Percentiles rank a stretch among this genome's conserved stretches.
These are phyloP conservation scores for Paecilomyces fulvus DNA, from an alignment of 2,329 filamentous ascomycete species.

Conservation along the genomic window DNA sequence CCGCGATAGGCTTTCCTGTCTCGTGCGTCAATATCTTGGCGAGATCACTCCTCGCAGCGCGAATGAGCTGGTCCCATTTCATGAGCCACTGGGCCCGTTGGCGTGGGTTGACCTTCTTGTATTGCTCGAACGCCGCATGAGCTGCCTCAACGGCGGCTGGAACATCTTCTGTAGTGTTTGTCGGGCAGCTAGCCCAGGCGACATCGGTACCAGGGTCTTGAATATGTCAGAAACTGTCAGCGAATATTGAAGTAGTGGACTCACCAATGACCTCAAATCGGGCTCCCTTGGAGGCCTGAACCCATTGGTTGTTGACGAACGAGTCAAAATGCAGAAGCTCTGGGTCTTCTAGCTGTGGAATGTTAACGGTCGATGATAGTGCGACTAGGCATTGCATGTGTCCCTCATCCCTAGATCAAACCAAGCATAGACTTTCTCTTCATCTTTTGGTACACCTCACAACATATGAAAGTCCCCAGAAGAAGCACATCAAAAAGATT, in stretches of 20 bases:
- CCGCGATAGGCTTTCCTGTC: constrained; percentile 50
- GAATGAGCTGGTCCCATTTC: constrained; percentile 58
- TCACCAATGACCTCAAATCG: constrained; percentile 44
- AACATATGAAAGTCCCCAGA: background rate
- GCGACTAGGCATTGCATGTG: background rate
- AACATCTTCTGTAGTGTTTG: constrained; percentile 46
- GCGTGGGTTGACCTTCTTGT: constrained; percentile 52
- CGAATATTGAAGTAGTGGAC: background rate
- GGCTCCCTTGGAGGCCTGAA: constrained; percentile 37
- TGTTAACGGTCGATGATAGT: background rate
- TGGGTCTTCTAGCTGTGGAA: constrained; percentile 36
- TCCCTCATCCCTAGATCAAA: background rate
- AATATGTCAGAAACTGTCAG: background rate
- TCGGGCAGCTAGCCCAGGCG: constrained; percentile 8
- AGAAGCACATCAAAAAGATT: background rate
- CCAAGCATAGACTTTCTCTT: background rate
- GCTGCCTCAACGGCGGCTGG: constrained; percentile 52
- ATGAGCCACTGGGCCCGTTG: constrained; percentile 54
- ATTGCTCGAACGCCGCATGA: constrained; percentile 52
- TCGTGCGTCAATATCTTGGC: constrained; percentile 56
- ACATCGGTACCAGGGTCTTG: constrained; percentile 9
- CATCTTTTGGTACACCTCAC: background rate
- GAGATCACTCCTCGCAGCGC: constrained; percentile 53
- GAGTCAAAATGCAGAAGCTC: constrained; percentile 43
- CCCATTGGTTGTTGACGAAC: constrained; percentile 43